Evolutionary conservation across 2,329 filamentous ascomycete species (phyloP).

Genomic region (Colletotrichum cuscutae): DNA sequence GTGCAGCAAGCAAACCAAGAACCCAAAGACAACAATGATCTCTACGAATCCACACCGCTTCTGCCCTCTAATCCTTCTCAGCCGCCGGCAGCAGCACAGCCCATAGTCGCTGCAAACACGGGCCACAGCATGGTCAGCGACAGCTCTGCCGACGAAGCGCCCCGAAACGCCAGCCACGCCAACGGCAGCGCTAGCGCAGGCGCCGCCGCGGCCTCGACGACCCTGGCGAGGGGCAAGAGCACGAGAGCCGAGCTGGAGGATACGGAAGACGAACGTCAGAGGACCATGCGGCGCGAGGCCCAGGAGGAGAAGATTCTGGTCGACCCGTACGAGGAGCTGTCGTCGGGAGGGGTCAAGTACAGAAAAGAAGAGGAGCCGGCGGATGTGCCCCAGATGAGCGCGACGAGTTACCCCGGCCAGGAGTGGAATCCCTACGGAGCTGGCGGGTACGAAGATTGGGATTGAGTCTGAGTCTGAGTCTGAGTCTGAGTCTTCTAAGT

Average conservation of each 20-base stretch:
- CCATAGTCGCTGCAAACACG: conserved; percentile 27
- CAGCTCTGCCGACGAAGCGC: conserved; percentile 28
- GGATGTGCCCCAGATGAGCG: conserved; percentile 69
- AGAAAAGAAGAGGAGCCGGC: conserved; percentile 50
- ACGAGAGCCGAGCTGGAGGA: conserved; percentile 51
- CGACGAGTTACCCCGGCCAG: conserved; percentile 76
- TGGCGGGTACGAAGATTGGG: conserved; percentile 32
- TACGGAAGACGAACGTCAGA: conserved; percentile 56
- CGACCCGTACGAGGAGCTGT: conserved; percentile 43
- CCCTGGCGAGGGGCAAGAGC: conserved; percentile 31
- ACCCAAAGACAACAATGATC: conserved; percentile 39
- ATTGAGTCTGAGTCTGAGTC: not conserved
- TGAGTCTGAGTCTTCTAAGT: not conserved
- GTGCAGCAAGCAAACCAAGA: conserved; percentile 37
- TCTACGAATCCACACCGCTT: conserved; percentile 47
- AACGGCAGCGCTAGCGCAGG: conserved; percentile 28
- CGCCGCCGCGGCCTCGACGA: not conserved
- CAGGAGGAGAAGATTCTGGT: conserved; percentile 66
- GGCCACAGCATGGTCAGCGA: conserved; percentile 31
- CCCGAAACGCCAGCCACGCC: conserved; percentile 30
- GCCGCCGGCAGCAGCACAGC: conserved; percentile 2
- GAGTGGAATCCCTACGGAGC: conserved; percentile 71
- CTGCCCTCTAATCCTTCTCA: conserved; percentile 20
- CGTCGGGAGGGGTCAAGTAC: conserved; percentile 43
- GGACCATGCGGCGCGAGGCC: conserved; percentile 53